Evolutionary conservation across 2,329 filamentous ascomycete species (phyloP).

Genomic region (Venturia nashicola): DNA sequence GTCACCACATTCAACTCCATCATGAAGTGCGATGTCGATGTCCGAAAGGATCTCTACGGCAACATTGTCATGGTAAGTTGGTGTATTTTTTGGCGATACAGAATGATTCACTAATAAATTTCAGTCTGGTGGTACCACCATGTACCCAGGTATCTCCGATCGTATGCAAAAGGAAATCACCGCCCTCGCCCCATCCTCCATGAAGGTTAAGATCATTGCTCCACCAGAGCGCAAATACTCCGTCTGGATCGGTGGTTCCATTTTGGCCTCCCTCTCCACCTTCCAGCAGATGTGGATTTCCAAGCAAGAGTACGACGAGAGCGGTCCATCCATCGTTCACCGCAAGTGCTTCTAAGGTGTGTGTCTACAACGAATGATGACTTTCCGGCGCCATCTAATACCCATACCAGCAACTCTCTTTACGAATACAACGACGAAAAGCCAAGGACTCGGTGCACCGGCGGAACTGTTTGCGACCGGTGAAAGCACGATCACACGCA

Average conservation of each 20-base stretch:
- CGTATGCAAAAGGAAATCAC: slow-evolving; percentile 99
- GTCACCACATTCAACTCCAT: slow-evolving; percentile 99
- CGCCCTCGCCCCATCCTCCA: slow-evolving; percentile 94
- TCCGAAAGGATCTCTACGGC: slow-evolving; percentile 99
- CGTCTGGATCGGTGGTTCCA: slow-evolving; percentile 99
- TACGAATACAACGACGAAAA: slow-evolving; percentile 1
- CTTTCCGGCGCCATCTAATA: slow-evolving; percentile 1
- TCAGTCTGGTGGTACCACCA: slow-evolving; percentile 99
- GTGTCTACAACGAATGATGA: background rate
- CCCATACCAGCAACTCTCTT: background rate
- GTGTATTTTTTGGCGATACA: background rate
- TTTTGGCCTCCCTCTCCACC: slow-evolving; percentile 96
- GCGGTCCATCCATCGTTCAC: slow-evolving; percentile 97
- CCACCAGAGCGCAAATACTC: slow-evolving; percentile 99
- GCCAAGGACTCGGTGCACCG: slow-evolving; percentile 2
- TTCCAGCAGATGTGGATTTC: slow-evolving; percentile 99
- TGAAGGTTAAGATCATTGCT: slow-evolving; percentile 99
- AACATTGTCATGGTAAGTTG: slow-evolving; percentile 98
- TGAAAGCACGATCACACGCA: slow-evolving; percentile 2
- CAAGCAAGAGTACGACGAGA: slow-evolving; percentile 99
- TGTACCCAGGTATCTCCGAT: slow-evolving; percentile 99
- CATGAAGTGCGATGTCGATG: slow-evolving; percentile 99
- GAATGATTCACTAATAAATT: slow-evolving; percentile 22
- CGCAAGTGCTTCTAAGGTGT: slow-evolving; percentile 99
- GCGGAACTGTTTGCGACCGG: background rate